These are phyloP conservation scores for Cercospora zeae-maydis DNA, from an alignment of 2,329 filamentous ascomycete genomes.

Conservation along the genomic window DNA sequence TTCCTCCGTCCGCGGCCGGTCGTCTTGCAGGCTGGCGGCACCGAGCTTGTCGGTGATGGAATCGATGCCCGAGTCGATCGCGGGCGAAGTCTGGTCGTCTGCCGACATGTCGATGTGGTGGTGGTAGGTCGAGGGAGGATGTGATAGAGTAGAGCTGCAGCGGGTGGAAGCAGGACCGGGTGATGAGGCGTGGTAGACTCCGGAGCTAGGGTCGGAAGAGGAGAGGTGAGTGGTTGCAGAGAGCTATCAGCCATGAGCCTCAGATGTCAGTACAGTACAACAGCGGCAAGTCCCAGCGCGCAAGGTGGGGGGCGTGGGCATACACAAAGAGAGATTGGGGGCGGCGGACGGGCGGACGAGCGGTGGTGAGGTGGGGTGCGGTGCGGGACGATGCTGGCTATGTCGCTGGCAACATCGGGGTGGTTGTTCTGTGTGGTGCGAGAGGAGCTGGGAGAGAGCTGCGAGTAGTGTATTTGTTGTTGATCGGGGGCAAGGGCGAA, in stretches of 20 bases:
- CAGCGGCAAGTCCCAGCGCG: constrained; percentile 3
- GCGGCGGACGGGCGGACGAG: constrained; percentile 9
- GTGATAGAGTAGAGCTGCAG: constrained; percentile 3
- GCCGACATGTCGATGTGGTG: constrained; percentile 28
- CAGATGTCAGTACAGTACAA: constrained; percentile 9
- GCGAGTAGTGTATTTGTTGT: background rate
- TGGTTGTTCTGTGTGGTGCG: background rate
- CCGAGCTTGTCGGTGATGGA: constrained; percentile 43
- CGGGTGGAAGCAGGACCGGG: constrained; percentile 8
- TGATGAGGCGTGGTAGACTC: constrained; percentile 7
- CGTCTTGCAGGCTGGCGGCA: constrained; percentile 44
- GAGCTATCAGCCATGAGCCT: constrained; percentile 4
- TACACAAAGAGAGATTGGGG: constrained; percentile 9
- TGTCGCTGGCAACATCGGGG: constrained; percentile 16
- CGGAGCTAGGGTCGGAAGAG: constrained; percentile 9
- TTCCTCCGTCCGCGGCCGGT: constrained; percentile 91
- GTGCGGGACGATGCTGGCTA: constrained; percentile 17
- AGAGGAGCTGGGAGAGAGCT: background rate
- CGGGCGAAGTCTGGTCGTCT: constrained; percentile 29
- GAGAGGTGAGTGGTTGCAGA: constrained; percentile 2
- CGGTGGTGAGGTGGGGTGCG: background rate
- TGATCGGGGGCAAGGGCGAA: background rate
- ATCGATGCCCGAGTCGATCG: constrained; percentile 33
- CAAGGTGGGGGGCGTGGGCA: constrained; percentile 13
- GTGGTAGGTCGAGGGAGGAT: background rate